These are phyloP conservation scores for Alloteropsis semialata DNA, from an alignment of 176 grass and related monocot species.

Conservation along the genomic window DNA sequence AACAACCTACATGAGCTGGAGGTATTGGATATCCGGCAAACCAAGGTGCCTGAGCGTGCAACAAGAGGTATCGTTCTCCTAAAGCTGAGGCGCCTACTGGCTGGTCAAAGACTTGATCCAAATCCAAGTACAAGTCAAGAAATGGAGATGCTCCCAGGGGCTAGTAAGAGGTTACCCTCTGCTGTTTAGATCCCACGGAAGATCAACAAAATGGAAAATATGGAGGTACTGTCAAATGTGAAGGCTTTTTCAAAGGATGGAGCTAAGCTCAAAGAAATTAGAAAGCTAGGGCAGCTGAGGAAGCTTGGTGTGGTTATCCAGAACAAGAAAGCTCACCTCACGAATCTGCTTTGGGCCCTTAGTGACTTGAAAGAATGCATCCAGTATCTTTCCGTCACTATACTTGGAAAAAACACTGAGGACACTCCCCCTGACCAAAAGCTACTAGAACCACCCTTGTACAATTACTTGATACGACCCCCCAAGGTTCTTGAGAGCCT, in stretches of 20 bases:
- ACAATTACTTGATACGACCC: not conserved
- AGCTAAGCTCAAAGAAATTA: not conserved
- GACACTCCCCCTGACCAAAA: not conserved
- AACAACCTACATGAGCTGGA: not conserved
- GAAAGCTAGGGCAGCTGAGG: constrained; percentile 11
- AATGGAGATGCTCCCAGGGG: no score
- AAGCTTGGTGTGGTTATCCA: constrained; percentile 20
- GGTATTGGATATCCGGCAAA: not conserved
- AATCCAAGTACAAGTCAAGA: no score
- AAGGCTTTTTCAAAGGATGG: not conserved
- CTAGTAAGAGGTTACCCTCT: not conserved
- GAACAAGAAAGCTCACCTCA: not conserved
- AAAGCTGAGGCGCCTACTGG: not conserved
- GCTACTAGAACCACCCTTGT: rapidly evolving
- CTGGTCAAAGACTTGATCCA: not conserved
- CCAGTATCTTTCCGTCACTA: not conserved
- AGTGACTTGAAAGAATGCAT: constrained; percentile 10
- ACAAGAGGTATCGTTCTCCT: not conserved
- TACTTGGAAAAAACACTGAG: not conserved
- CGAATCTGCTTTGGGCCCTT: not conserved
- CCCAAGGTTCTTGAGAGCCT: constrained; percentile 26
- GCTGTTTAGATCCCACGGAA: not conserved
- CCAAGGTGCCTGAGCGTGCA: not conserved
- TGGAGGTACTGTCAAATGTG: constrained; percentile 16
- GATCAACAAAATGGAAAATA: not conserved